These are phyloP conservation scores for Phytophthora brassicae DNA, from an alignment of 352 stramenopile species.

Conservation along the genomic window DNA sequence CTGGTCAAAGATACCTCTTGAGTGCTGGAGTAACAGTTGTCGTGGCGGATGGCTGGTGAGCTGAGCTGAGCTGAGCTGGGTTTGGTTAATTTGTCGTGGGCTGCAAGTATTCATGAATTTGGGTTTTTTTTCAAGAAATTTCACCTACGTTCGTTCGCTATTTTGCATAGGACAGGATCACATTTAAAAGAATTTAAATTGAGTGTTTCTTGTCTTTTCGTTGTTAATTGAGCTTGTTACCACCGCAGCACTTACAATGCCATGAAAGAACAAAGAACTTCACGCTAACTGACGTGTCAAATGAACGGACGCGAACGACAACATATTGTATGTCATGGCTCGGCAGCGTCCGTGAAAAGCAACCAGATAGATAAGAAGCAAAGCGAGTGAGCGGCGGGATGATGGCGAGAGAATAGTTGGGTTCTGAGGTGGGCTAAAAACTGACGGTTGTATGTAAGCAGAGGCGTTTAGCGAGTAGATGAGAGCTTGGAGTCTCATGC, in stretches of 20 bases:
- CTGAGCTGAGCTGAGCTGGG: neutral
- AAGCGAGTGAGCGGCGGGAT: conserved; percentile 12
- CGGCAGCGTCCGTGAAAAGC: conserved; percentile 7
- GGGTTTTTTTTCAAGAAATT: no score
- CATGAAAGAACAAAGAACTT: conserved; percentile 10
- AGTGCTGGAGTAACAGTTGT: conserved; percentile 21
- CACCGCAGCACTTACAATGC: conserved; percentile 3
- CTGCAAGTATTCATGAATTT: no score
- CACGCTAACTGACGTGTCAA: conserved; percentile 10
- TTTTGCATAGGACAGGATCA: no score
- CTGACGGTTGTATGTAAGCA: conserved; percentile 43
- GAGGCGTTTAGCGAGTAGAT: conserved; percentile 26
- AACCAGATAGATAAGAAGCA: conserved; percentile 1
- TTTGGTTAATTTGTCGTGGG: no score
- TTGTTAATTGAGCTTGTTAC: conserved; percentile 14
- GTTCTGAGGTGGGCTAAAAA: conserved; percentile 38
- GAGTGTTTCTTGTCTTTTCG: conserved; percentile 17
- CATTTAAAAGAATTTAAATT: no score
- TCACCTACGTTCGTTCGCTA: no score
- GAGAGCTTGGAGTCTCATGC: conserved; percentile 9
- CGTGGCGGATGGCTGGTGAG: conserved; percentile 1
- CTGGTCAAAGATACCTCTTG: neutral
- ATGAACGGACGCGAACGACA: conserved; percentile 13
- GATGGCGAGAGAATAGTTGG: conserved; percentile 20
- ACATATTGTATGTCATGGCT: neutral